Conservation (phyloP, 176 grass and related monocot species). For the Zoysia japonica region DNA sequence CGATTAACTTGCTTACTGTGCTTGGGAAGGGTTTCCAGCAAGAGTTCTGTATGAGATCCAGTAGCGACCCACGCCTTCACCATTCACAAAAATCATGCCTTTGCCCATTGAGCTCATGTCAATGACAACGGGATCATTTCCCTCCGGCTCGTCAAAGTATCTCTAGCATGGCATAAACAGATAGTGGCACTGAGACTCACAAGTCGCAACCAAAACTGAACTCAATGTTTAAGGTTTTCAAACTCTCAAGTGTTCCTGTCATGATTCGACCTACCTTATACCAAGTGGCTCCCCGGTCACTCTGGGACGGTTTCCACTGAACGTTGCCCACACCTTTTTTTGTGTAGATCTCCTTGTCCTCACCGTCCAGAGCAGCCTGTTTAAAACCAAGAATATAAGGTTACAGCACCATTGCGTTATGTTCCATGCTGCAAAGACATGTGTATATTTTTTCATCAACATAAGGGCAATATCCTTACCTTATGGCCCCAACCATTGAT, state of each 20-base stretch:
- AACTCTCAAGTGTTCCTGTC: conserved; percentile 10
- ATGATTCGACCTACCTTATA: conserved; percentile 65
- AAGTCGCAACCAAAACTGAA: conserved; percentile 21
- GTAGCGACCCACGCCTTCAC: conserved; percentile 63
- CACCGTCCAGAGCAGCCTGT: conserved; percentile 67
- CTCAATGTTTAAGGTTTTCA: conserved; percentile 2
- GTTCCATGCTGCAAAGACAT: neutral
- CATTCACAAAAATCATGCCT: conserved; percentile 67
- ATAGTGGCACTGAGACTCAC: conserved; percentile 16
- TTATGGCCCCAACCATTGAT: conserved; percentile 75
- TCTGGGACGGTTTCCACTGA: conserved; percentile 43
- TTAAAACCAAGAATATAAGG: conserved; percentile 21
- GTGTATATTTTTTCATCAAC: neutral
- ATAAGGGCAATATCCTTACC: conserved; percentile 46
- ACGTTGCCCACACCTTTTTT: conserved; percentile 46
- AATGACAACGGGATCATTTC: conserved; percentile 64
- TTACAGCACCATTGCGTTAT: conserved; percentile 3
- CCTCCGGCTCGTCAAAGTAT: conserved; percentile 80
- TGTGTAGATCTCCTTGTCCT: conserved; percentile 60
- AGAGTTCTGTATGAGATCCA: conserved; percentile 60
- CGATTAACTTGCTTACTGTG: conserved; percentile 47
- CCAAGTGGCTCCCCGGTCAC: conserved; percentile 57
- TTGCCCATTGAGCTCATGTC: conserved; percentile 85
- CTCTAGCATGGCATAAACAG: conserved; percentile 47
- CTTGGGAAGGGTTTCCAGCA: conserved; percentile 70